Conservation (phyloP, 805 yeast genomes). For the Lipomyces chichibuensis region DNA sequence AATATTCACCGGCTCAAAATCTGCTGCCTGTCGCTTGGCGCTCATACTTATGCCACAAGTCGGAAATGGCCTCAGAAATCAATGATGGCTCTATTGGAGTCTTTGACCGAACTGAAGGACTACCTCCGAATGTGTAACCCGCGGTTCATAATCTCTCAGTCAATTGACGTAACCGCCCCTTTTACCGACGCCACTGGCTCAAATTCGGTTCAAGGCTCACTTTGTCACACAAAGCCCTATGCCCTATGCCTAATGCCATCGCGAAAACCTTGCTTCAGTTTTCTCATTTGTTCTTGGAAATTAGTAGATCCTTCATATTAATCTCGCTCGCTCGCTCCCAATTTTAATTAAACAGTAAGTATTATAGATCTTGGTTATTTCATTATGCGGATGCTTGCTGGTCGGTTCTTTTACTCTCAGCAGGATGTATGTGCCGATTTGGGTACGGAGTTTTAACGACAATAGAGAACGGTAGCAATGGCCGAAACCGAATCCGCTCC, state of each 20-base stretch:
- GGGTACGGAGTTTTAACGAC: not conserved
- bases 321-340: not conserved
- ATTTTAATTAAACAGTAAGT: not conserved
- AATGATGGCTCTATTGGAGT: not conserved
- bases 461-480: not conserved
- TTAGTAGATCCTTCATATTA: not conserved
- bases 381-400: not conserved
- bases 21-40: conserved; percentile 1
- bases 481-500: conserved; percentile 22
- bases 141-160: no score
- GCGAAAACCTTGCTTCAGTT: not conserved
- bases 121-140: no score
- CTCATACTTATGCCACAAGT: not conserved
- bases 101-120: not conserved
- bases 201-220: not conserved
- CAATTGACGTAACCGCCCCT: not conserved
- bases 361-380: not conserved
- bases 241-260: not conserved
- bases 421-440: not conserved
- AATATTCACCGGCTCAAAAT: conserved; percentile 17
- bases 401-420: not conserved
- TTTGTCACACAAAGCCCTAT: not conserved
- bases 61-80: not conserved
- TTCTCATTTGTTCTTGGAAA: not conserved
- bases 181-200: not conserved